Base-by-base conservation (phyloP, 202 grass and related monocot species). In the Musa balbisiana region DNA sequence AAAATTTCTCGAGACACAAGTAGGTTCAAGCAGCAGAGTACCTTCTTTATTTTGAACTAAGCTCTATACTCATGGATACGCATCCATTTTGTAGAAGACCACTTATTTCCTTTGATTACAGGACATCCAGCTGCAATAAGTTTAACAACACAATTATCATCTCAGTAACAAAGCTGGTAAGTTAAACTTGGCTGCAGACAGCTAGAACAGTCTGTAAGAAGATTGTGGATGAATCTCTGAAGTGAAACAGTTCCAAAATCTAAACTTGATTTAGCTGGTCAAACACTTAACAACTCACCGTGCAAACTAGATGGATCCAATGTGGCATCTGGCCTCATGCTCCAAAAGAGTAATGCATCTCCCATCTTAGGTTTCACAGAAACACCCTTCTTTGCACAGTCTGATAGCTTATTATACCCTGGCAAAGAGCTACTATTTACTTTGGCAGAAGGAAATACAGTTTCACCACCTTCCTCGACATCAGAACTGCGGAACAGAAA, bases 261-360 rank as follows among this genome's bases (percentile, higher is more conserved):
- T 16, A 33, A 3, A 16, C 12, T 12, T 15, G 26, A 8, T 67
- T 33, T 29, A 67, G 13, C 27, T 16, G 8, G 27, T 43, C 13
- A 60, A 69, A 62, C 24, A 69, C 54, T 26, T 1, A 67, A 65
- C 71, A 81, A 66, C 75, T 88, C 68, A 99, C 95, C 95, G 69
- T 99, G 95, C 67, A 99, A 85, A 76, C 95, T 99, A 80, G 85
- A 73, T 55, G 87, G 78, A 92, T 99, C 91, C 53, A 87, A 71
- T 58, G 89, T 80, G 51, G 87, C 91, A 82, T 99, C 95, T 76
- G 95, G 95, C 68, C 67, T 94, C 95, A 90, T 99, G 85, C 91
- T 99, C 95, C 91, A 99, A 64, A 99, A 99, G 78, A 99, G 95
- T 63, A 99, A 89, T 11, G 95, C 95, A 88, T 95, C 95, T 70